Evolutionary conservation across 352 stramenopile species (phyloP), one percentile per base, ranked within the genome.

Genomic region (Blastocystis sp.): DNA sequence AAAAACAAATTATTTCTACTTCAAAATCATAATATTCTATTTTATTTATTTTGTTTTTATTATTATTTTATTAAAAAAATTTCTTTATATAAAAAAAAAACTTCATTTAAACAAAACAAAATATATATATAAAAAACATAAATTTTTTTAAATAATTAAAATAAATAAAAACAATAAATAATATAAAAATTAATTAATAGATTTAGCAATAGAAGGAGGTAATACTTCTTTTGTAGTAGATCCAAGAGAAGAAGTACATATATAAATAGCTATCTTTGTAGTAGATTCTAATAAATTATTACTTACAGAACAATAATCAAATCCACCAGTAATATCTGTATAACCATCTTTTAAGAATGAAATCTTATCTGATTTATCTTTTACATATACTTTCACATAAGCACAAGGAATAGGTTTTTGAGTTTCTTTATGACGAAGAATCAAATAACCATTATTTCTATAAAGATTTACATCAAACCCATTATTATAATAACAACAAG

Each of bases 271-370:
- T 13, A 59, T 18, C 18, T 44, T 30, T n/a, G 2, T 59, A 37
- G 49, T 40, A 13, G 33, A 10, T 5, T 48, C 27, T 19, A 18
- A 31, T 27, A 59, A 16, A 9, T 59, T 40, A 24, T 18, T 59
- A 31, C 49, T 59, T n/a, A 59, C 31, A 4, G 21, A 3, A 34
- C 35, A 55, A 30, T 81, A 82, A 65, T 81, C 75, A 39, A 82
- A 81, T 40, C 73, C 75, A 41, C 75, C 75, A 19, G 77, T 45
- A 35, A 83, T 39, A 37, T 83, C 75, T 21, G 75, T 83, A 66
- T 81, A 83, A 5, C 77, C 77, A 54, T 83, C 77, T 65, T 83
- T 83, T 69, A 79, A 81, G 65, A 83, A 83, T 56, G 71, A 18
- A 45, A 58, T 32, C 7, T 39, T 37, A 62, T 24, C 34, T n/a